phyloP scores from a whole-genome alignment of 768 basidiomycete genomes.

The Amylocystis lapponica region DNA sequence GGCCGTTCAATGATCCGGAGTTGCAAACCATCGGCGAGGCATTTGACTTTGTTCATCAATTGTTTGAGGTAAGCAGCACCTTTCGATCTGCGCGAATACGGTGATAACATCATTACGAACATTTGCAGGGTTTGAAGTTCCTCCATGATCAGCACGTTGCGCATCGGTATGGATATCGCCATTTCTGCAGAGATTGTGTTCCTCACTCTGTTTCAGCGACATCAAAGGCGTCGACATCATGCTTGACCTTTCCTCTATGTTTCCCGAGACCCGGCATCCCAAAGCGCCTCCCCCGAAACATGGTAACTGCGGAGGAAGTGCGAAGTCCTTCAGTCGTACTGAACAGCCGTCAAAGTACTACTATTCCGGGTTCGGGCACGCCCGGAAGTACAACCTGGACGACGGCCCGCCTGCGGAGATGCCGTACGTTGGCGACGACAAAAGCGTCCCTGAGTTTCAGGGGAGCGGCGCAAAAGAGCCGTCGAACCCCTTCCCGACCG shows the following conservation, averaged over 20 bases:
- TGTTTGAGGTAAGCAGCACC: slow-evolving; percentile 24
- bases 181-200: background rate
- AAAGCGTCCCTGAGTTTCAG: slow-evolving; percentile 14
- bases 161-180: slow-evolving; percentile 24
- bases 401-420: background rate
- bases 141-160: slow-evolving; percentile 31
- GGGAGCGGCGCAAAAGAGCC: background rate
- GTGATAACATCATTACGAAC: background rate
- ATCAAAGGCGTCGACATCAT: slow-evolving; percentile 8
- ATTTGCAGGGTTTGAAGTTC: slow-evolving; percentile 26
- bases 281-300: slow-evolving; percentile 12
- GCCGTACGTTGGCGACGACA: slow-evolving; percentile 9
- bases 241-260: slow-evolving; percentile 6
- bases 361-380: slow-evolving; percentile 32
- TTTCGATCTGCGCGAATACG: background rate
- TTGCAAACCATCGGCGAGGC: slow-evolving; percentile 32
- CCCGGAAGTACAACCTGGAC: slow-evolving; percentile 22
- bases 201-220: slow-evolving; percentile 3
- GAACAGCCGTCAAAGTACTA: slow-evolving; percentile 24
- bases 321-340: slow-evolving; percentile 22
- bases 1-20: slow-evolving; percentile 20
- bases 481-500: slow-evolving; percentile 13
- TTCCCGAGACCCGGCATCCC: slow-evolving; percentile 2
- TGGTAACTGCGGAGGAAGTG: background rate
- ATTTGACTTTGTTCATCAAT: slow-evolving; percentile 24